Base-by-base conservation (phyloP, 345 rosid species). In the Gossypium thurberi region DNA sequence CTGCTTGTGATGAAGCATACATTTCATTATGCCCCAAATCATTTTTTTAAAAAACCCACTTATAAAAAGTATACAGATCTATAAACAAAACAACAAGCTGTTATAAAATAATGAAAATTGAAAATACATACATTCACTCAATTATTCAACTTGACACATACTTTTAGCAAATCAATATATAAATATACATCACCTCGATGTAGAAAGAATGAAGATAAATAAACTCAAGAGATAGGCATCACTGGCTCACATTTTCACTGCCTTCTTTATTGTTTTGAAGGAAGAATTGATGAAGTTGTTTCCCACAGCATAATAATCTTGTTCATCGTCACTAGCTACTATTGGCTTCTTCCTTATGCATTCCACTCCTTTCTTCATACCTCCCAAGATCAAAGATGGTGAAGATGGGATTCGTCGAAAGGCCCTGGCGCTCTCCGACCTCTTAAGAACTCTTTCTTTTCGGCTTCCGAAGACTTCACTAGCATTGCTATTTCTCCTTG, bases 391-490 rank as follows among this genome's bases (percentile, higher is more conserved):
- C 81, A 92, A 78, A 46, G 94, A 90, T 53, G 98, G 98, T 74
- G 99, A 95, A 28, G 99, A 95, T 61, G 97, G 97, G 69, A 91
- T 85, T 70, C 94, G 84, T 42, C 89, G 81, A 71, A 92, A 84
- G 63, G 85, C 88, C 85, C 91, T 91, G 17, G 94, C 90, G 40
- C 98, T 95, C 76, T 89, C 97, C 1, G 97, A 92, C 85, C 97
- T 88, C 72, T 2, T 71, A 18, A 84, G 77, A 64, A 53, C 78
- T 80, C 85, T 86, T 59, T 84, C 91, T 75, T 76, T 73, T 14
- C 70, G 61, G 59, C 79, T 79, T 76, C 53, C 81, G 21, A 72
- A 43, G 10, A 63, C 25, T 40, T 63, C 67, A 63, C 67, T 37
- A n/a, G 48, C 67, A 37, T 63, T 37, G 67, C 67, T 62, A 37